phyloP scores from a whole-genome alignment of 2,329 filamentous ascomycete genomes.

The Ophiostoma pallidulum region DNA sequence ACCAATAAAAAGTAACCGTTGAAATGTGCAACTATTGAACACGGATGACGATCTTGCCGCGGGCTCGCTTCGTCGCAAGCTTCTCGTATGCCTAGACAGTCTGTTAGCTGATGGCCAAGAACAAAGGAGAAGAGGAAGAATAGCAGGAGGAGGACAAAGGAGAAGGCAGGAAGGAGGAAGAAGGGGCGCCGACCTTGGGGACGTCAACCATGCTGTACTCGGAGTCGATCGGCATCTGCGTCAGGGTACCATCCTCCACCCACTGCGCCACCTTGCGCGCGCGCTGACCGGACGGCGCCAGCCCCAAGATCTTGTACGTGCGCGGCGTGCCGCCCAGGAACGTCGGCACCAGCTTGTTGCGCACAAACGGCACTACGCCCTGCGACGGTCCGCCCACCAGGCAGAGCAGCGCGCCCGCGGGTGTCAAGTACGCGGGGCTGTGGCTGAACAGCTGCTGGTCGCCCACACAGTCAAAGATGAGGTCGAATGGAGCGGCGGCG shows the following conservation, averaged over 20 bases:
- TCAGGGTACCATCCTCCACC: constrained; percentile 22
- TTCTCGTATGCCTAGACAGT: constrained; percentile 23
- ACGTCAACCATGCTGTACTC: constrained; percentile 24
- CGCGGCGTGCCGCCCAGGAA: constrained; percentile 25
- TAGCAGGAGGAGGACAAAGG: neutral
- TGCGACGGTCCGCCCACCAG: constrained; percentile 25
- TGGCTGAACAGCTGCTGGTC: constrained; percentile 35
- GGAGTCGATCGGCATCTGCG: constrained; percentile 23
- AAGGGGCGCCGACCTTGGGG: constrained; percentile 21
- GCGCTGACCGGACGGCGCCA: constrained; percentile 21
- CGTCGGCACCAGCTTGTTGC: constrained; percentile 24
- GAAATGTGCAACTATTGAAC: constrained; percentile 15
- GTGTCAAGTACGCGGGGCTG: constrained; percentile 30
- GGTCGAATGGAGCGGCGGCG: too few species aligned
- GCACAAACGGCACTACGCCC: constrained; percentile 23
- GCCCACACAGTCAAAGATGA: constrained; percentile 42
- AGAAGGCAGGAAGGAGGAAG: neutral
- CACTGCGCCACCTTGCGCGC: constrained; percentile 21
- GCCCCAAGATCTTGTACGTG: constrained; percentile 22
- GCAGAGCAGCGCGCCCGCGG: constrained; percentile 26
- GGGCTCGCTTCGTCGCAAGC: constrained; percentile 23
- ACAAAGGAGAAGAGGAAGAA: neutral
- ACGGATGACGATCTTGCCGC: constrained; percentile 26
- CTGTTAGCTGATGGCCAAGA: neutral
- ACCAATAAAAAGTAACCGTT: too few species aligned